Evolutionary conservation across 495 filamentous ascomycete genomes (phyloP).

Genomic region (Tuber magnatum): DNA sequence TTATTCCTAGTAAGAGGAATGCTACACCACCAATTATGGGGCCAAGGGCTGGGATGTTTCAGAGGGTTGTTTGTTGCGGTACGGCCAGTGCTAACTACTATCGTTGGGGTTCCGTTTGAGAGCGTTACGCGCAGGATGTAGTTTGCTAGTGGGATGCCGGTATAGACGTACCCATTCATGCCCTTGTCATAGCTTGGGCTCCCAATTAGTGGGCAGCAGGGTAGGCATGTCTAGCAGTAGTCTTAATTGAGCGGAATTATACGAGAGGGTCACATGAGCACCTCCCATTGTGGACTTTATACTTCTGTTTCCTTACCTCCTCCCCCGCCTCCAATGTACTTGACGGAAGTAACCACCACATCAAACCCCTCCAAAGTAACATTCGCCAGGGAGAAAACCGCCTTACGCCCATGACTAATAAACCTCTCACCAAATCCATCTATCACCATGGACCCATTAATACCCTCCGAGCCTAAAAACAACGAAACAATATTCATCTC

Average conservation of each 20-base stretch:
- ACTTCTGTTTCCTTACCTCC: slow-evolving; percentile 10
- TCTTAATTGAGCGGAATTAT: slow-evolving; percentile 30
- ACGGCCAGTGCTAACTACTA: slow-evolving; percentile 25
- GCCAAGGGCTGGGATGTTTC: too few species aligned
- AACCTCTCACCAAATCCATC: slow-evolving; percentile 36
- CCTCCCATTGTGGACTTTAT: slow-evolving; percentile 5
- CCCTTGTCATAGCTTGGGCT: slow-evolving; percentile 19
- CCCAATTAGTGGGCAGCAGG: slow-evolving; percentile 26
- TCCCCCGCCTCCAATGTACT: slow-evolving; percentile 15
- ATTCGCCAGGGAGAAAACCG: slow-evolving; percentile 14
- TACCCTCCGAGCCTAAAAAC: slow-evolving; percentile 18
- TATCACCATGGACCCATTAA: slow-evolving; percentile 34
- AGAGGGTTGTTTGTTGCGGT: too few species aligned
- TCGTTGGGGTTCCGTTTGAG: slow-evolving; percentile 19
- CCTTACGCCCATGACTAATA: slow-evolving; percentile 26
- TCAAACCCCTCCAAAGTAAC: not conserved
- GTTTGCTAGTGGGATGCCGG: slow-evolving; percentile 15
- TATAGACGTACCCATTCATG: slow-evolving; percentile 36
- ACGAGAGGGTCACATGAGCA: slow-evolving; percentile 21
- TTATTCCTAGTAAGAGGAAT: too few species aligned
- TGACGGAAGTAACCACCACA: slow-evolving; percentile 7
- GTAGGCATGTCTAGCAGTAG: slow-evolving; percentile 15
- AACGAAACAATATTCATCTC: slow-evolving; percentile 37
- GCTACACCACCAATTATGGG: too few species aligned
- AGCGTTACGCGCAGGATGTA: slow-evolving; percentile 32